Evolutionary conservation across 768 basidiomycete genomes (phyloP), one percentile per base, ranked within the genome.

Genomic region (Mycena floridula): DNA sequence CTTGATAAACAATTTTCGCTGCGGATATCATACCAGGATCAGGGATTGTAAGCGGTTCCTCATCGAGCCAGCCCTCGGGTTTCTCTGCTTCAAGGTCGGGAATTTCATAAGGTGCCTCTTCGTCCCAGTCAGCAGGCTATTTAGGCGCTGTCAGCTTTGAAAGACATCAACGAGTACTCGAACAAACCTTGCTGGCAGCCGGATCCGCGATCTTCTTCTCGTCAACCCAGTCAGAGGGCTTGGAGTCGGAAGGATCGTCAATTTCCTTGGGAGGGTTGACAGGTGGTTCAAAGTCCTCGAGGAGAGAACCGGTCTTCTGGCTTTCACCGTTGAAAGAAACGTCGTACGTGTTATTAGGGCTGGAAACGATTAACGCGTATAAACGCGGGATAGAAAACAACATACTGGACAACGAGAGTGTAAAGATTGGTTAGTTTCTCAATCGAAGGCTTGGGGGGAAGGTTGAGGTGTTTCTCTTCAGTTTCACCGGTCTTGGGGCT

Each of bases 51-150:
- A 74, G 64, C 6, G 85, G 79, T 60, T 97, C 96, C 45, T 96
- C 69, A 49, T 89, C 92, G 46, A 99, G 81, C 96, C 96, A 99
- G 55, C 89, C 94, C 49, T 86, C 92, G 25, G 96, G 96, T 70
- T 89, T 94, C 48, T 65, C 73, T 45, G 92, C 94, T 9, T 90
- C 85, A 55, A 81, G 81, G 54, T 99, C 96, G 43, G 69, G 67
- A 55, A 99, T 88, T 61, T 94, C 88, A 55, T 89, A 87, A 2
- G 96, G 95, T 37, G 89, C 93, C 39, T 86, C 89, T 69, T 99
- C 96, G 59, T 99, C 91, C 96, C 96, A 99, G 65, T 98, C 96
- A 2, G 69, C 89, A 40, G 95, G 95, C 89, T 85, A 50, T 11
- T 32, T 35, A 28, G 37, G 38, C 30, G 11, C 30, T 7, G 7